Base-by-base conservation (phyloP, 176 grass and related monocot species). In the Themeda triandra region DNA sequence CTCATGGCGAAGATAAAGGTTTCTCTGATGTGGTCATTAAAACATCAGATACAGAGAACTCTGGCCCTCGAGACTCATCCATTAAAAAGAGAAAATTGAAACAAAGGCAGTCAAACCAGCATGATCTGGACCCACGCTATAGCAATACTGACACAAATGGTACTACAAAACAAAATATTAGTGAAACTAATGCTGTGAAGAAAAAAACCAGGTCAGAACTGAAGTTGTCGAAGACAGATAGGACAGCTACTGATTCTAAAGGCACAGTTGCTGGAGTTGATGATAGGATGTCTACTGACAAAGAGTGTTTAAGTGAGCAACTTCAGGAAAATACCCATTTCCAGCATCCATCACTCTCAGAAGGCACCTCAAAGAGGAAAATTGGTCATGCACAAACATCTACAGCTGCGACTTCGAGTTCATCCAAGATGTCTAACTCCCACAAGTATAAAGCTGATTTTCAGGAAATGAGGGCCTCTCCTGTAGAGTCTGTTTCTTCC, bases 401-500 rank as follows among this genome's bases (percentile, higher is more conserved):
- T 73, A 31, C 64, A 48, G 89, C 76, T 80, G 86, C 84, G 41
- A 86, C 87, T 76, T 94, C 87, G 12, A 92, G 89, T 89, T 90
- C 92, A 80, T 88, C 87, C 71, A 94, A 89, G 82, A 69, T 89
- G 59, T 89, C 89, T 58, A 64, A 85, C 69, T 89, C 84, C 73
- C 82, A 51, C 62, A 94, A 88, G 88, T 89, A 59, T 88, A 94
- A 87, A 92, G 75, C 56, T 71, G 80, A 73, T 59, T 62, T 92
- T 87, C 87, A 83, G 66, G 89, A 90, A 88, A 58, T 28, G 42
- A 92, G 32, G 85, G 74, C 78, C 35, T 94, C 92, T 68, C 89
- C 92, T 82, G 92, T 94, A 53, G 92, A 92, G 63, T 94, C 92
- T 90, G 92, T 94, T 86, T 94, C 87, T 83, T 94, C 92, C 63